Base-by-base conservation (phyloP, 2,329 filamentous ascomycete genomes). In the Cladosporium sp. region DNA sequence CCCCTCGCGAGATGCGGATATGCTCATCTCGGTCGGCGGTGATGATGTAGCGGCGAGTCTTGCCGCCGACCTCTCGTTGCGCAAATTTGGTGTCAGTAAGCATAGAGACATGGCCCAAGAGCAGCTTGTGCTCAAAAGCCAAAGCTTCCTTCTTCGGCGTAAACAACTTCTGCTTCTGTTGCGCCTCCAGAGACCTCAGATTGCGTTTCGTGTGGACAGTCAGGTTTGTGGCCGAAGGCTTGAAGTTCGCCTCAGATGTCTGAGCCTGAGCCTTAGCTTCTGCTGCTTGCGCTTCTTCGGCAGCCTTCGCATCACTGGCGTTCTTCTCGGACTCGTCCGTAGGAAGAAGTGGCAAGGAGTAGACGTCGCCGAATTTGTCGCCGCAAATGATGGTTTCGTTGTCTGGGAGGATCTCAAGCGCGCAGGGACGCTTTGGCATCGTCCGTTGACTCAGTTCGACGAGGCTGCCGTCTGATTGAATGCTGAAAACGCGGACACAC, bases 351-450 rank as follows among this genome's bases (percentile, higher is more conserved):
- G 93, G 92, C 7, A 98, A 72, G 9, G 87, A 81, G 71, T 95
- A 97, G 56, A 96, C 92, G 68, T 98, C 93, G 59, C 93, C 93
- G 65, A 97, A 97, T 70, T 98, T 98, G 75, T 98, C 93, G 49
- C 84, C 92, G 56, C 82, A 84, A 54, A 97, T 72, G 57, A 98
- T 88, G 8, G 83, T 87, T 41, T 78, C 76, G 56, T 82, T 78
- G 65, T 91, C 85, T 37, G 81, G 74, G 7, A 86, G 83, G 49
- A 96, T 71, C 48, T 79, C 74, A 54, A 97, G 75, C 34, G 87
- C 83, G 66, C 85, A 92, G 10, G 91, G 89, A 34, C 90, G 84
- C 74, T 96, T 97, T 37, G 90, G 89, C 87, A 97, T 95, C 54
- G 72, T 73, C 87, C 91, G 82, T 68, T 84, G 78, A 68, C 86